phyloP scores from a whole-genome alignment of 805 yeast species.

The Saturnispora kantuleensis region DNA sequence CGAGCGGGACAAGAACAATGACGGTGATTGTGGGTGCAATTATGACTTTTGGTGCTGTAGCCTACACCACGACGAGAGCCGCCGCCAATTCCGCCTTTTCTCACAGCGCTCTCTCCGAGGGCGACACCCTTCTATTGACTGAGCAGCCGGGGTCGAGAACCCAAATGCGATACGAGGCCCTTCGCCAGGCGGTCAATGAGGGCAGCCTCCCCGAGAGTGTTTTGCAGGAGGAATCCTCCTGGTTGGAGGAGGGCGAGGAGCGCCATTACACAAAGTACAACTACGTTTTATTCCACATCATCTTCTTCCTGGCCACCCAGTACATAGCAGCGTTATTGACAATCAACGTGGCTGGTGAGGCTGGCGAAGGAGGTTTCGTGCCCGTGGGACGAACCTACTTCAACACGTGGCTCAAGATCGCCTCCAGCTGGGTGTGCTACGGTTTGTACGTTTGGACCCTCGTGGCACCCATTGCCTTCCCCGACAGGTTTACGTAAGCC shows the following conservation, averaged over 20 bases:
- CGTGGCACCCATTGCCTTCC: constrained; percentile 81
- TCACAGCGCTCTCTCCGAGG: constrained; percentile 26
- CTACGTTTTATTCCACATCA: constrained; percentile 79
- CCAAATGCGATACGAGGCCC: constrained; percentile 78
- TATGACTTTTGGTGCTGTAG: constrained; percentile 90
- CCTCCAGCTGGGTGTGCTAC: constrained; percentile 89
- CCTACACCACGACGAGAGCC: constrained; percentile 94
- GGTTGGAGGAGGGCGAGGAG: constrained; percentile 40
- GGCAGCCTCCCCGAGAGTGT: constrained; percentile 95
- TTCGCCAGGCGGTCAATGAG: constrained; percentile 89
- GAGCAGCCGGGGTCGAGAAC: constrained; percentile 45
- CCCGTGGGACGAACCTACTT: constrained; percentile 97
- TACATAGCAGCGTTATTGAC: constrained; percentile 92
- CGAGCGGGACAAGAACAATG: constrained; percentile 81
- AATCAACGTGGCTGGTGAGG: constrained; percentile 71
- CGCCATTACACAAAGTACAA: constrained; percentile 62
- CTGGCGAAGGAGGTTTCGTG: constrained; percentile 77
- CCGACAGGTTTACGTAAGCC: constrained; percentile 57
- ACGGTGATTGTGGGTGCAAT: constrained; percentile 84
- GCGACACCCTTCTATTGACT: constrained; percentile 36
- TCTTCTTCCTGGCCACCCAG: constrained; percentile 91
- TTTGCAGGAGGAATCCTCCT: constrained; percentile 58
- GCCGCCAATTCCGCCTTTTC: constrained; percentile 71
- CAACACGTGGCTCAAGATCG: constrained; percentile 87
- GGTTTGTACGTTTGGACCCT: constrained; percentile 82